Base-by-base conservation (phyloP, 2,329 filamentous ascomycete genomes). In the Colletotrichum trifolii region DNA sequence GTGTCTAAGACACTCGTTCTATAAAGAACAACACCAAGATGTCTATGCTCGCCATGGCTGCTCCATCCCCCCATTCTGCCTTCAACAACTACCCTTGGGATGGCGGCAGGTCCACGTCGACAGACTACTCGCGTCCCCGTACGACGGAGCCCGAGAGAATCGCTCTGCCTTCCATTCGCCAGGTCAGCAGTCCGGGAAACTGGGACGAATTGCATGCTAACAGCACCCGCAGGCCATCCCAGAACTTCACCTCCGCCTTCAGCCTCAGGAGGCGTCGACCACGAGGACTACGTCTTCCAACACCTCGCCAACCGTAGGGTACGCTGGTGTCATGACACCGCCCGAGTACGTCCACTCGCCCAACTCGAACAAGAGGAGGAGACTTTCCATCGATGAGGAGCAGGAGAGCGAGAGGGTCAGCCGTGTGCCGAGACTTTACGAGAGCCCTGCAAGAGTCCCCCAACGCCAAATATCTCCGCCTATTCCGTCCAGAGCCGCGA, bases 311-410 rank as follows among this genome's bases (percentile, higher is more conserved):
- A 71, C 71, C 8, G 72, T 73, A 12, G 70, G 73, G 33, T 71
- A 68, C 34, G 68, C 68, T 58, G 74, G 71, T 53, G 69, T 71
- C 57, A 67, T 73, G 64, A 78, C 78, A 45, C 78, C 80, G 4
- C 79, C 83, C 9, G 80, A 84, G 60, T 86, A 86, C 68, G 71
- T 81, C 11, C 78, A 85, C 73, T 85, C 84, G 36, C 79, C 84
- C 34, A 79, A 71, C 66, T 73, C 74, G n/a, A 77, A 74, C 71
- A 86, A 86, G 75, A 79, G 83, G 65, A 80, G 81, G 68, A 78
- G 82, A 15, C 68, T 80, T 8, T 82, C 80, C 2, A 72, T 76
- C 55, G 82, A 83, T 4, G 74, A 77, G 17, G 79, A 80, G 34
- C 71, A 71, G 38, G 79, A 81, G 35, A 65, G 43, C 7, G 76